Conservation (phyloP, 192 early-diverging fungal genomes). For the Endogone sp. region DNA sequence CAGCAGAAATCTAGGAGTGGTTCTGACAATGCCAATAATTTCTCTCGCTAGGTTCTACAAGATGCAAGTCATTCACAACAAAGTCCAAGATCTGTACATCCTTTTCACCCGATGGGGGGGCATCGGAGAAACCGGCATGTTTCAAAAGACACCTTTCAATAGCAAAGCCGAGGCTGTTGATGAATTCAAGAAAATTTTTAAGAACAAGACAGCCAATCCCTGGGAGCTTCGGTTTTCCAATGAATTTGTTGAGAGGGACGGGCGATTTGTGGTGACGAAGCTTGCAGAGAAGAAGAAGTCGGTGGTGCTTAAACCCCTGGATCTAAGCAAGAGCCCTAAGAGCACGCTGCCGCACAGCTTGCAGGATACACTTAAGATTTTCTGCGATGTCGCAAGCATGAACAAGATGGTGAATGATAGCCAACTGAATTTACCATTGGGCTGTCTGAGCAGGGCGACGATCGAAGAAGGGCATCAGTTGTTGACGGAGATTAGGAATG, state of each 20-base stretch:
- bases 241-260: slow-evolving; percentile 46
- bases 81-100: slow-evolving; percentile 37
- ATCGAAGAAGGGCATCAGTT: slow-evolving; percentile 56
- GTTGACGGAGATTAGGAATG: slow-evolving; percentile 47
- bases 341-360: slow-evolving; percentile 39
- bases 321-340: slow-evolving; percentile 19
- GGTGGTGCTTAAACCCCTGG: slow-evolving; percentile 11
- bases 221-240: slow-evolving; percentile 50
- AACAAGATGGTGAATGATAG: slow-evolving; percentile 48
- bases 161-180: slow-evolving; percentile 28
- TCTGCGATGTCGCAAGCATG: slow-evolving; percentile 64
- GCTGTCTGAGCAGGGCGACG: slow-evolving; percentile 62
- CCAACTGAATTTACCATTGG: slow-evolving; percentile 74
- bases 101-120: slow-evolving; percentile 73
- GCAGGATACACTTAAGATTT: slow-evolving; percentile 60
- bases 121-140: slow-evolving; percentile 56
- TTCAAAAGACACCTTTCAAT: slow-evolving; percentile 34
- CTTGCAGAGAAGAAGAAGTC: slow-evolving; percentile 19
- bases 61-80: slow-evolving; percentile 51
- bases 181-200: slow-evolving; percentile 63
- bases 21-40: no score
- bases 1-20: no score
- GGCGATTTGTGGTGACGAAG: slow-evolving; percentile 32
- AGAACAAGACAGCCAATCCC: slow-evolving; percentile 61
- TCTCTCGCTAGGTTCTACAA: slow-evolving; percentile 41